Conservation (phyloP, 2,329 filamentous ascomycete species). For the Talaromyces marneffei region DNA sequence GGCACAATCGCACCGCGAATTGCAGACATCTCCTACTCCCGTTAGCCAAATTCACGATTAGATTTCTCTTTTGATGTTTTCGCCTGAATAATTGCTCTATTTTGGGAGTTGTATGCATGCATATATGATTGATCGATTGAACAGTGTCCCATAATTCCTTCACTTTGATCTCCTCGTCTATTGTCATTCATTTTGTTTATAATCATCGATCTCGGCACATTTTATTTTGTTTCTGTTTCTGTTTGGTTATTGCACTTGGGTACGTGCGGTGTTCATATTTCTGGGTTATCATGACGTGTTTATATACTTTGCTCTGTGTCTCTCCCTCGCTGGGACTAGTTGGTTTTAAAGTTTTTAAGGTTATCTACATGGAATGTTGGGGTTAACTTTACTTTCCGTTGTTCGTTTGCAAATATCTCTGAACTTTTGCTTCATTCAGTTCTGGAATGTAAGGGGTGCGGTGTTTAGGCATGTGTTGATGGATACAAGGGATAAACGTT, state of each 20-base stretch:
- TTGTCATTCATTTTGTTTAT: neutral
- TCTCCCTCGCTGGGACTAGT: neutral
- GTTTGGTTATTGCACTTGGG: neutral
- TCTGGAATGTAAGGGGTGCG: neutral
- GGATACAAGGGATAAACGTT: neutral
- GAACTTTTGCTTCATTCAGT: neutral
- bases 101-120: neutral
- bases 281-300: neutral
- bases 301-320: slow-evolving; percentile 1
- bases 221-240: neutral
- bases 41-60: slow-evolving; percentile 11
- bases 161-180: neutral
- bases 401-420: neutral
- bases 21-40: slow-evolving; percentile 3
- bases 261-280: neutral
- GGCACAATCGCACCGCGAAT: neutral
- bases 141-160: neutral
- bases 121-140: neutral
- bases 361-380: slow-evolving; percentile 1
- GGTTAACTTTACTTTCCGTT: neutral
- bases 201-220: neutral
- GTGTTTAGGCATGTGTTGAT: neutral
- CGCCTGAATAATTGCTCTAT: neutral
- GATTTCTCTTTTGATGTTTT: neutral
- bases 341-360: neutral